Percentiles rank a stretch among this genome's conserved stretches.
Evolutionary conservation across 2,329 filamentous ascomycete species (phyloP).

Genomic region (Fusarium sulawesiense): DNA sequence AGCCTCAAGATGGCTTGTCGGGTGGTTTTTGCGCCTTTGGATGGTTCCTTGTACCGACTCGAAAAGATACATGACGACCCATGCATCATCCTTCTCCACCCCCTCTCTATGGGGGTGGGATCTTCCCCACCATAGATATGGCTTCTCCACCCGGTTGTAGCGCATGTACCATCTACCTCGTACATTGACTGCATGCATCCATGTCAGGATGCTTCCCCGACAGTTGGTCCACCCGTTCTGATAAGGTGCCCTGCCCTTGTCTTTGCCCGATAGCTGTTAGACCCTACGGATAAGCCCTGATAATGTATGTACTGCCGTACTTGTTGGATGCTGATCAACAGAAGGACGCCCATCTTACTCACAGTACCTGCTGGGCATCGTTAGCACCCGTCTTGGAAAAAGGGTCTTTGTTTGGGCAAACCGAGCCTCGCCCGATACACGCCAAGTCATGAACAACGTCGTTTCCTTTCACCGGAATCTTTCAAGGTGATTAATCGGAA

Average conservation of each 20-base stretch:
- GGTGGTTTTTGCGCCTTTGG: conserved; percentile 16
- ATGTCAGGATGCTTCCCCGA: conserved; percentile 35
- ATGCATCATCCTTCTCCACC: conserved; percentile 23
- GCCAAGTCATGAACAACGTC: background rate
- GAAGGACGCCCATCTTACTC: background rate
- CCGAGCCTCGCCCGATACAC: background rate
- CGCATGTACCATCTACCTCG: conserved; percentile 8
- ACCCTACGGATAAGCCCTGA: conserved; percentile 6
- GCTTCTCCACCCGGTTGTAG: conserved; percentile 21
- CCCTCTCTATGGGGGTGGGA: conserved; percentile 21
- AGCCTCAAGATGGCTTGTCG: conserved; percentile 10
- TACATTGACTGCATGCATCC: conserved; percentile 14
- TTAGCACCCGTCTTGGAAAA: background rate
- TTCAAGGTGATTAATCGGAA: background rate
- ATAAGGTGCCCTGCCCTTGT: conserved; percentile 15
- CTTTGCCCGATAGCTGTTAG: conserved; percentile 16
- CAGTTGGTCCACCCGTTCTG: conserved; percentile 17
- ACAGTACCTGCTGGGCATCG: background rate
- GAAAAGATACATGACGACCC: background rate
- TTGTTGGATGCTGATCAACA: conserved; percentile 5
- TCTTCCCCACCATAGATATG: conserved; percentile 28
- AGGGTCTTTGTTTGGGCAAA: background rate
- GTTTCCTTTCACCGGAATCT: background rate
- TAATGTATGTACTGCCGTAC: background rate
- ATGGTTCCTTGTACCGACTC: conserved; percentile 11